Conservation (phyloP, 192 early-diverging fungal species). For the Dissophora globulifera region DNA sequence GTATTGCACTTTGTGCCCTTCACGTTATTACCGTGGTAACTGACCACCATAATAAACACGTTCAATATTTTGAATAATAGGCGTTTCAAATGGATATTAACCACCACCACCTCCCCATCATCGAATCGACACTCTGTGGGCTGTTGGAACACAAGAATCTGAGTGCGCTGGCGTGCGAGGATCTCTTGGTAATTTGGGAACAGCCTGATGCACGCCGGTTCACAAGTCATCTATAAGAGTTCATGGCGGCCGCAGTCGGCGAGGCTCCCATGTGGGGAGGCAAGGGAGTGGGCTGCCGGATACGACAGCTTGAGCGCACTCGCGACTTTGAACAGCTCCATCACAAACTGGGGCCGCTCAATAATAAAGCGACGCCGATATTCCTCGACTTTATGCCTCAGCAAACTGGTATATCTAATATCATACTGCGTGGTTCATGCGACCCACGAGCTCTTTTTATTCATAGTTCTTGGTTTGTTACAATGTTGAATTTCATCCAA, state of each 20-base stretch:
- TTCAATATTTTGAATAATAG: slow-evolving; percentile 20
- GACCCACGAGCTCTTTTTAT: too few relatives aligned
- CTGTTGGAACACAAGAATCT: slow-evolving; percentile 23
- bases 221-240: slow-evolving; percentile 34
- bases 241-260: slow-evolving; percentile 37
- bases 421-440: too few relatives aligned
- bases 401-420: too few relatives aligned
- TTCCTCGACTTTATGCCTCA: too few relatives aligned
- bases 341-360: too few relatives aligned
- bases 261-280: slow-evolving; percentile 16
- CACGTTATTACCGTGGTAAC: background rate
- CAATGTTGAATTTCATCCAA: too few relatives aligned
- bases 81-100: slow-evolving; percentile 38
- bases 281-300: slow-evolving; percentile 17
- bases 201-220: slow-evolving; percentile 33
- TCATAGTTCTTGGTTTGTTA: too few relatives aligned
- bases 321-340: too few relatives aligned
- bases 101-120: slow-evolving; percentile 11
- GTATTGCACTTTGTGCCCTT: background rate
- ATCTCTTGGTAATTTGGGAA: slow-evolving; percentile 31
- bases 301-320: slow-evolving; percentile 22
- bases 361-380: too few relatives aligned
- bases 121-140: slow-evolving; percentile 21
- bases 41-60: background rate
- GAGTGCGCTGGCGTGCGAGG: slow-evolving; percentile 18